Base-by-base conservation (phyloP, 192 early-diverging fungal genomes). In the Coemansia sp. region DNA sequence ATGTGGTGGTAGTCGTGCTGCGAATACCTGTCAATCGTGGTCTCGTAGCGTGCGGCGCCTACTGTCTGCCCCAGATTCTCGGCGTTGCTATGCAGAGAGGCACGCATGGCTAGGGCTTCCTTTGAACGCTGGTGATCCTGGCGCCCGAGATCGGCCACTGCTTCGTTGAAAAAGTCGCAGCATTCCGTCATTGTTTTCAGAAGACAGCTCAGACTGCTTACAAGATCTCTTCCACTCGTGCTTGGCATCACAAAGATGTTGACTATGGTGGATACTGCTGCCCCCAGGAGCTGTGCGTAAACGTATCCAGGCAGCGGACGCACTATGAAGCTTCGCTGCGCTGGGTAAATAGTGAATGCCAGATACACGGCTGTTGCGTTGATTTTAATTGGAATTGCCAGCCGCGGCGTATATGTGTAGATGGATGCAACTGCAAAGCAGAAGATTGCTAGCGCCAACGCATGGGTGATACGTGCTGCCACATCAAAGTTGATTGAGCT, bases 201-300 rank as follows among this genome's bases (percentile, higher is more conserved):
- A 50, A 75, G 52, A 15, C 19, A 41, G 3, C 72, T 49, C 7
- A 71, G 63, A 18, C 72, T 56, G 8, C 72, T 67, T 15, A 72
- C 62, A 1, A 80, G 69, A 48, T 69, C 59, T 5, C 72, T 45
- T 59, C 78, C 74, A 4, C 69, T 69, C 19, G 78, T 80, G 48
- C 78, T 72, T 4, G 78, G 78, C 65, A 68, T 56, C 16, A 80
- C 72, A 63, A 75, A 75, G 10, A 80, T 57, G 50, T 80, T 80
- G 21, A 80, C 78, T 21, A 49, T 16, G 0, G 78, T 80, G 10
- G 78, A 72, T 19, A 80, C 56, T 0, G 58, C 69, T 7, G 69
- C 72, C 1, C 78, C 78, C 1, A 80, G 64, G 19, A 80, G 63
- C 63, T 80, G 78, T 1, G 63, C 78, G 49, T 72, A 80, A 11